phyloP scores from a whole-genome alignment of 305 asterid genomes.

The Rubia tinctorum region DNA sequence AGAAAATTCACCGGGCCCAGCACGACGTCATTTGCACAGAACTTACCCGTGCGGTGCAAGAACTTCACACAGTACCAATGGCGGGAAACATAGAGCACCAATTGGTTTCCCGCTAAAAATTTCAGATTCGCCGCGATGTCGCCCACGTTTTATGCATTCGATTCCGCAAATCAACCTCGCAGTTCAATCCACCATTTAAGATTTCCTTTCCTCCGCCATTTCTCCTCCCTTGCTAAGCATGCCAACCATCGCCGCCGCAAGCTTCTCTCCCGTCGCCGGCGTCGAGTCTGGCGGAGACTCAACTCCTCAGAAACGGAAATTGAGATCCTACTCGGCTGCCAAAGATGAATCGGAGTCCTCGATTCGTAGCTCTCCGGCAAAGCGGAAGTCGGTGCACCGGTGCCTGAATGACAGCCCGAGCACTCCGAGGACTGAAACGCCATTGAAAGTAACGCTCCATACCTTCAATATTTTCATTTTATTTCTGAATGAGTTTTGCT shows the following conservation, averaged over 20 bases:
- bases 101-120: constrained; percentile 35
- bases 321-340: constrained; percentile 44
- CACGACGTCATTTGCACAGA: background rate
- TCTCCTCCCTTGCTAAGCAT: constrained; percentile 22
- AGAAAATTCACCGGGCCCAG: background rate
- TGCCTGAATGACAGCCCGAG: constrained; percentile 42
- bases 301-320: constrained; percentile 49
- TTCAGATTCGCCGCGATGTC: constrained; percentile 12
- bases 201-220: background rate
- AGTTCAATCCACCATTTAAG: background rate
- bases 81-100: constrained; percentile 33
- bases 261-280: constrained; percentile 21
- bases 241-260: constrained; percentile 55
- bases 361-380: constrained; percentile 35
- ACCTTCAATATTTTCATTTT: background rate
- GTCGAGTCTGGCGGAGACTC: constrained; percentile 24
- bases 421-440: constrained; percentile 28
- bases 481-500: background rate
- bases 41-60: background rate
- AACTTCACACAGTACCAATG: constrained; percentile 12
- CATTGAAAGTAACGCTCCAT: constrained; percentile 29
- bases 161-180: background rate
- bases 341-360: constrained; percentile 21
- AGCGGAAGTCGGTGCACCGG: constrained; percentile 59
- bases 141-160: background rate